Conservation (phyloP, 495 filamentous ascomycete species). For the Xylaria grammica region DNA sequence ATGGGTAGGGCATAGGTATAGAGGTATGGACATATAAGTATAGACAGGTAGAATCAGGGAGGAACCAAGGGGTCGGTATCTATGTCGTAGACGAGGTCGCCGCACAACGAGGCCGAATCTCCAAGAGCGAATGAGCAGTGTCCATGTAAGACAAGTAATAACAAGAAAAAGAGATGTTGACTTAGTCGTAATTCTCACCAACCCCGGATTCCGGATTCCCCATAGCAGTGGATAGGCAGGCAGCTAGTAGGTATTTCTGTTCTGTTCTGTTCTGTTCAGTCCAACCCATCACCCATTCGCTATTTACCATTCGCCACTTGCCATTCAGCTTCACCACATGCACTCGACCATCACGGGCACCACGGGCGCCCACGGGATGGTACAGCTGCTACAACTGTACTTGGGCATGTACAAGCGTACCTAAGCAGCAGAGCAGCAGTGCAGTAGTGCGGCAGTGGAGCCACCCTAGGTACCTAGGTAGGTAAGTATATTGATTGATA, state of each 20-base stretch:
- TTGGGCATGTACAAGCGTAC: not conserved
- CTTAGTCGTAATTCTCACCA: constrained; percentile 9
- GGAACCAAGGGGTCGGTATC: constrained; percentile 5
- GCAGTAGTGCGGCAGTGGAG: constrained; percentile 14
- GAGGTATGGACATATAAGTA: not conserved
- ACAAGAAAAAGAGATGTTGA: constrained; percentile 10
- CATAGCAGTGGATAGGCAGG: not conserved
- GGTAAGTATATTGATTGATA: not conserved
- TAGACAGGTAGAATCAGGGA: no score
- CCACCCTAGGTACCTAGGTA: not conserved
- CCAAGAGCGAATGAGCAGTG: constrained; percentile 11
- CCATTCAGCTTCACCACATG: constrained; percentile 18
- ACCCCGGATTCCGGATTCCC: constrained; percentile 20
- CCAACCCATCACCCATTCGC: not conserved
- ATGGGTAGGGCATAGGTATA: no score
- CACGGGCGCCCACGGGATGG: no score
- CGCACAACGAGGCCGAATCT: constrained; percentile 13
- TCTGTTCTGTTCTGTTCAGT: no score
- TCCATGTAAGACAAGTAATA: constrained; percentile 17
- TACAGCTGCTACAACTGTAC: constrained; percentile 1
- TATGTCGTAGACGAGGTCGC: constrained; percentile 7
- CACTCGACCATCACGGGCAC: constrained; percentile 5
- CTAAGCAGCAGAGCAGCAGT: not conserved
- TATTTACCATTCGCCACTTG: not conserved
- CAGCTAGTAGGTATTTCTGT: not conserved